Base-by-base conservation (phyloP, 2,329 filamentous ascomycete genomes). In the Fusarium sp. region DNA sequence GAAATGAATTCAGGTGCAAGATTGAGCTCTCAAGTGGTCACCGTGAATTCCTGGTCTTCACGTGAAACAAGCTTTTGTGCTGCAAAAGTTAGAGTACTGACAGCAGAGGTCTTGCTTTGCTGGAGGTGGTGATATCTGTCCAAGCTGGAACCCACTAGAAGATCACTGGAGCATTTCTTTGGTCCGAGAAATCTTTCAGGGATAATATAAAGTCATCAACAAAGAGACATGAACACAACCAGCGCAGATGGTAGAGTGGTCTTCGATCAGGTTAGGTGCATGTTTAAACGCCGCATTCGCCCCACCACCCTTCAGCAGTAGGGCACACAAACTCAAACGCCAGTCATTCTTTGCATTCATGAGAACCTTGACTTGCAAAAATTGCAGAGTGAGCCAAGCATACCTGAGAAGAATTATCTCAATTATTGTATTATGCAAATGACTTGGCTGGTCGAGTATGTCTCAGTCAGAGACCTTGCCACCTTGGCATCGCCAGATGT, bases 51-150 rank as follows among this genome's bases (percentile, higher is more conserved):
- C 28, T 17, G 8, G 28, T 11, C 9, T n/a, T 12, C 9, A n/a
- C 13, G 20, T 18, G 22, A 32, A 48, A n/a, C 4, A 17, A 17
- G 3, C 47, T 32, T 32, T 48, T 32, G 20, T 17, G 6, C 28
- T 30, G 20, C 20, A n/a, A 30, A 50, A 17, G 22, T n/a, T 0
- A 32, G 4, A 30, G 8, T 22, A 8, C 20, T 6, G 0, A 17
- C 6, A n/a, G n/a, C n/a, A n/a, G n/a, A 15, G 4, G 26, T 5
- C 8, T 12, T 48, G 15, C 6, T n/a, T n/a, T 11, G 7, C 14
- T 12, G 2, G 14, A 50, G 20, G 20, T 22, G 0, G 0, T 32
- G 28, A 17, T 10, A 30, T 6, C 0, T 24, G 15, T 10, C 11
- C 1, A 7, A 18, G 11, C 22, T 30, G 5, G 0, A 2, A 51